Evolutionary conservation across 192 early-diverging fungal species (phyloP).

Genomic region (Coemansia guatemalensis): DNA sequence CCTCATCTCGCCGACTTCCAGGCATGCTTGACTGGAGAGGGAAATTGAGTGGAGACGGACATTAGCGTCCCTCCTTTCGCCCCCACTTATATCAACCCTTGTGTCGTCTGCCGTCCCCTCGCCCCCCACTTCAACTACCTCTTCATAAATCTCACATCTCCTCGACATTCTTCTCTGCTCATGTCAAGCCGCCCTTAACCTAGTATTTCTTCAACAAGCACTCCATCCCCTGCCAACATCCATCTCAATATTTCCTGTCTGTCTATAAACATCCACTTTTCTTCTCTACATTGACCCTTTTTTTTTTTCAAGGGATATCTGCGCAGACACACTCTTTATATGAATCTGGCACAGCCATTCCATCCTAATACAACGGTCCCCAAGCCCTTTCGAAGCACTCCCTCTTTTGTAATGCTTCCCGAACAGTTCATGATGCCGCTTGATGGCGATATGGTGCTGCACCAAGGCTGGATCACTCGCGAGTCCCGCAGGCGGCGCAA

Average conservation of each 20-base stretch:
- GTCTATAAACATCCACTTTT: no score
- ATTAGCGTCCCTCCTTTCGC: neutral
- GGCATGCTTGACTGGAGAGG: neutral
- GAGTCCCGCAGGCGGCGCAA: conserved; percentile 35
- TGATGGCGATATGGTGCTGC: conserved; percentile 35
- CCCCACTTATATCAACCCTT: neutral
- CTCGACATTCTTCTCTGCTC: neutral
- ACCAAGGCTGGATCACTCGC: conserved; percentile 33
- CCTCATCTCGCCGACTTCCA: neutral
- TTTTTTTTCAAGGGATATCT: neutral
- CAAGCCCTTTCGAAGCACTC: neutral
- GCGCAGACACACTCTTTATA: neutral
- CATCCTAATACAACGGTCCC: neutral
- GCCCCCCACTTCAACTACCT: neutral
- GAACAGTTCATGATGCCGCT: conserved; percentile 29
- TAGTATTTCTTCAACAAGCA: no score
- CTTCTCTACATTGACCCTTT: neutral
- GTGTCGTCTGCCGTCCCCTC: neutral
- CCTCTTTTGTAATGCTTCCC: conserved; percentile 5
- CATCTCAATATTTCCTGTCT: conserved; percentile 1
- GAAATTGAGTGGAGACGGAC: no score
- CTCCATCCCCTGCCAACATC: conserved; percentile 4
- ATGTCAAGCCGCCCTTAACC: neutral
- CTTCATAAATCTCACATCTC: neutral
- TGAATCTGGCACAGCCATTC: neutral